A percentile compares a stretch with the other conserved stretches of the same genome.
Conservation (phyloP, 805 yeast genomes). For the Candida stauntonica region DNA sequence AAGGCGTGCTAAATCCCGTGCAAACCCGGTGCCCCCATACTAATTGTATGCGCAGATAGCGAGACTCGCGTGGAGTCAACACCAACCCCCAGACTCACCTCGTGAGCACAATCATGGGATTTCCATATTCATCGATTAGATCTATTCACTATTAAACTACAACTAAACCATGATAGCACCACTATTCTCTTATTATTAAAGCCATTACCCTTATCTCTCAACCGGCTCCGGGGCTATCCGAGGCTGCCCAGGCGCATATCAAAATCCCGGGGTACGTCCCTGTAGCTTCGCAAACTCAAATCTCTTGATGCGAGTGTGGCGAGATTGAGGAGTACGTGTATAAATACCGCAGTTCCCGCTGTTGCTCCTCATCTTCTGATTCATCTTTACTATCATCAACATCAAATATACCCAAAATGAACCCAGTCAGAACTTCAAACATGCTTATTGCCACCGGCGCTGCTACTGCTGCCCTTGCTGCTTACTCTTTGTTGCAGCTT, state of each 20-base stretch:
- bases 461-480: slow-evolving; percentile 21
- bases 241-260: not conserved
- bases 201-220: no score
- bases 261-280: slow-evolving; percentile 14
- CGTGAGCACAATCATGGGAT: no score
- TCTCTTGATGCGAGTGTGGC: not conserved
- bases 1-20: no score
- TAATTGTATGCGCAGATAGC: no score
- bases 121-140: no score
- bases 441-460: slow-evolving; percentile 13
- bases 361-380: not conserved
- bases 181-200: no score
- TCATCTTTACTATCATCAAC: not conserved
- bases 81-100: not conserved
- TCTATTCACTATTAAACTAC: no score
- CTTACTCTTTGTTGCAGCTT: slow-evolving; percentile 22
- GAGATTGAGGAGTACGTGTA: no score
- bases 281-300: not conserved
- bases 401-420: slow-evolving; percentile 4
- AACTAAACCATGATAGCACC: no score
- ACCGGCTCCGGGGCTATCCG: not conserved
- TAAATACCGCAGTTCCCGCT: not conserved
- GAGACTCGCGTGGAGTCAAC: not conserved
- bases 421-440: slow-evolving; percentile 12
- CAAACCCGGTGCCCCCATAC: no score